These are phyloP conservation scores for Pichia membranifaciens DNA, from an alignment of 805 yeast species.

Conservation along the genomic window DNA sequence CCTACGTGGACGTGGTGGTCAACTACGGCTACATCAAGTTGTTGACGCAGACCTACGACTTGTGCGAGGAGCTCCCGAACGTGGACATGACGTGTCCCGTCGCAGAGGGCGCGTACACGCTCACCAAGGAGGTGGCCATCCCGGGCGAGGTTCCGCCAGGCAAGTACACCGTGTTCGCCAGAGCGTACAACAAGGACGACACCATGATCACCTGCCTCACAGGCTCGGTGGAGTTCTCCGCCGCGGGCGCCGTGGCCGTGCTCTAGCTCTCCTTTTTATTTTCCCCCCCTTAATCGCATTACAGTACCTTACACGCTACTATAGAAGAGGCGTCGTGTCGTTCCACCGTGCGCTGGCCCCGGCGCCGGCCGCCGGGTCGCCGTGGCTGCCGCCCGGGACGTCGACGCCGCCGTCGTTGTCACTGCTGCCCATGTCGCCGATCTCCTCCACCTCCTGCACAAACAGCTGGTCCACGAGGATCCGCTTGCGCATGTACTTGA, in stretches of 20 bases:
- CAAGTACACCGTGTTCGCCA: constrained; percentile 75
- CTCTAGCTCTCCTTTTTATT: not conserved
- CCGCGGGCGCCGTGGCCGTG: too few relatives aligned
- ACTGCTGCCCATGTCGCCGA: not conserved
- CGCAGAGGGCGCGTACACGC: constrained; percentile 55
- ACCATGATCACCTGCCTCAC: constrained; percentile 78
- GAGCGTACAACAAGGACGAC: constrained; percentile 84
- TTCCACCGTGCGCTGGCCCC: too few relatives aligned
- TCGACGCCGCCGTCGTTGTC: too few relatives aligned
- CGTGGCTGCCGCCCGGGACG: too few relatives aligned
- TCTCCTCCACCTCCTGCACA: constrained; percentile 23
- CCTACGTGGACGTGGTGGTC: constrained; percentile 92
- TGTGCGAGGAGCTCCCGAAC: constrained; percentile 81
- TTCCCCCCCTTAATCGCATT: not conserved
- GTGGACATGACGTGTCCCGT: constrained; percentile 87
- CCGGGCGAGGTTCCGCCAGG: constrained; percentile 97
- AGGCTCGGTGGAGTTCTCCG: constrained; percentile 60
- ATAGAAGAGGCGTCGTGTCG: too few relatives aligned
- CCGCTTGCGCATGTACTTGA: constrained; percentile 43
- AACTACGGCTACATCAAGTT: constrained; percentile 87
- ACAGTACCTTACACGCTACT: too few relatives aligned
- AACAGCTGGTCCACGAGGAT: constrained; percentile 23
- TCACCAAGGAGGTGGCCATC: constrained; percentile 70
- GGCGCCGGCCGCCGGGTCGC: not conserved
- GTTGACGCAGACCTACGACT: constrained; percentile 82